Evolutionary conservation across 179 eudicot genomes (phyloP).

Genomic region (Vitellaria paradoxa): DNA sequence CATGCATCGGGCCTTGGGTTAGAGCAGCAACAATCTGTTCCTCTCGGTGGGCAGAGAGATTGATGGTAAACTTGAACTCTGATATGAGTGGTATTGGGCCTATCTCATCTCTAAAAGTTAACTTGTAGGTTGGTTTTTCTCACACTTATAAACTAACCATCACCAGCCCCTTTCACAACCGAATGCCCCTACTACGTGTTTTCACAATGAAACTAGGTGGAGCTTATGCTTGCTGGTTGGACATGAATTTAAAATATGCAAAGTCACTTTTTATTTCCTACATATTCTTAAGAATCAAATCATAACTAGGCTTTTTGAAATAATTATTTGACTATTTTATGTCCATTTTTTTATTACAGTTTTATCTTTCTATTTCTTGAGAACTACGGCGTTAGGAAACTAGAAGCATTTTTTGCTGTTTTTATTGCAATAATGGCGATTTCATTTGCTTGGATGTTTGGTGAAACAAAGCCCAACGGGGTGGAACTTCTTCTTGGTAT

Average conservation of each 20-base stretch:
- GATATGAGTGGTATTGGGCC: no score
- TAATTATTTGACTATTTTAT: background rate
- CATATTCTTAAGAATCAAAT: background rate
- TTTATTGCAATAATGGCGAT: conserved; percentile 82
- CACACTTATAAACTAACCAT: no score
- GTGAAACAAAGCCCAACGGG: conserved; percentile 79
- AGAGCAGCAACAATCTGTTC: no score
- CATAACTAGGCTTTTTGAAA: background rate
- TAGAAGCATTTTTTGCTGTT: conserved; percentile 90
- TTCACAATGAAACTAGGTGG: background rate
- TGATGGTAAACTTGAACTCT: no score
- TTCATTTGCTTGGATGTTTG: conserved; percentile 95
- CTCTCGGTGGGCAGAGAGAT: no score
- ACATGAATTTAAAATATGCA: background rate
- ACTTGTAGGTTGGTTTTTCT: no score
- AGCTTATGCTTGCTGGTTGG: background rate
- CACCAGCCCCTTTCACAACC: no score
- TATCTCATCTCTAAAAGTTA: no score
- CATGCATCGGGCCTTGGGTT: no score
- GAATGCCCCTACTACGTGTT: background rate
- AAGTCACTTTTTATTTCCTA: background rate
- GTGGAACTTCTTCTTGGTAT: conserved; percentile 74
- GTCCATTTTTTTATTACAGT: conserved; percentile 33
- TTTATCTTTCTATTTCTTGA: conserved; percentile 85
- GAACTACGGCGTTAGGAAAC: conserved; percentile 89